Evolutionary conservation across 352 stramenopile species (phyloP).

Genomic region (Globisporangium abappressorium): DNA sequence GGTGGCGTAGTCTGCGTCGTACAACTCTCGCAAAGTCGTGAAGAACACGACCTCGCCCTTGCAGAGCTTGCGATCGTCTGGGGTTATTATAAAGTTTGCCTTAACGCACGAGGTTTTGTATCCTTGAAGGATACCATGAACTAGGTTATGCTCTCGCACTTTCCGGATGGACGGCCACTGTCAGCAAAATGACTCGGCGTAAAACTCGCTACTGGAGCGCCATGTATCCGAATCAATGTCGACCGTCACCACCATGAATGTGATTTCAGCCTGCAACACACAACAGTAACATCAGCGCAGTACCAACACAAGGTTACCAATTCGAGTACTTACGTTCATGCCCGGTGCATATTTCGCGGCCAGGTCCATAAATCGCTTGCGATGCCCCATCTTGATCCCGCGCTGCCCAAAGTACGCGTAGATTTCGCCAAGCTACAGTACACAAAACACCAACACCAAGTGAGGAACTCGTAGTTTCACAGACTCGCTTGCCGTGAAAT

Average conservation of each 20-base stretch:
- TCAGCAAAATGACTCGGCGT: neutral
- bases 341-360: neutral
- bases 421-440: neutral
- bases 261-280: neutral
- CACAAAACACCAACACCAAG: neutral
- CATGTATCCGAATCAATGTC: neutral
- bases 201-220: neutral
- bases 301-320: neutral
- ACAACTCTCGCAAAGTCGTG: no score
- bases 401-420: constrained; percentile 3
- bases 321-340: neutral
- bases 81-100: neutral
- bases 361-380: neutral
- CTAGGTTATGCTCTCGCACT: neutral
- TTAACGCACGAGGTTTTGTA: neutral
- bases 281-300: neutral
- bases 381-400: constrained; percentile 2
- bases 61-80: neutral
- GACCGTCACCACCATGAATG: neutral
- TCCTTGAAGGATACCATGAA: neutral
- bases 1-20: no score
- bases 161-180: neutral
- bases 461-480: no score
- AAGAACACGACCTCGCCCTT: constrained; percentile 1
- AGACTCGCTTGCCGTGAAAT: neutral